Evolutionary conservation across 805 yeast genomes (phyloP), one percentile per base, ranked within the genome.

Genomic region (Kuraishia ogatae): DNA sequence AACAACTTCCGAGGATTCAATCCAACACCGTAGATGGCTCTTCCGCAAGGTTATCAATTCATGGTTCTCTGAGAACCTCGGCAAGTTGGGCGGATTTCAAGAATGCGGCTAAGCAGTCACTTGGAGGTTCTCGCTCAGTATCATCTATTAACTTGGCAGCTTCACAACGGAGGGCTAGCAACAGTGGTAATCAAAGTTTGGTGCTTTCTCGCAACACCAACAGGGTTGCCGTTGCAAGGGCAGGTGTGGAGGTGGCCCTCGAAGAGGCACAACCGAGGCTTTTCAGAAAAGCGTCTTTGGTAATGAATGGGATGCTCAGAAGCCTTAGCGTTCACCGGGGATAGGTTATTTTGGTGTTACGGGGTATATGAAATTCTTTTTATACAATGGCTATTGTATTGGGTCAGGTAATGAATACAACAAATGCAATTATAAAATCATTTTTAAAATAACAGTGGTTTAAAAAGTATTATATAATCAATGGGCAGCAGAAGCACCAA

Each of bases 401-500:
- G 43, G 43, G 43, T 13, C 13, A 35, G n/a, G 15, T 51, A 15
- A 53, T 46, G 29, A 48, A 49, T 11, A 47, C 39, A 39, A 51
- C 28, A 51, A 20, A 52, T 26, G 57, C 19, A 50, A 22, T 20
- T 51, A 26, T 56, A 39, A 35, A 11, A 35, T 35, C 43, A 35
- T 35, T 15, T 35, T 15, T 35, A 15, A 3, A 35, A 35, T 10
- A 17, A 11, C 13, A 53, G 13, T 35, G 17, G 43, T 35, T 3
- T 8, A 35, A 15, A 35, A 39, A 8, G 53, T 20, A 15, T 35
- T 51, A 20, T 22, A 35, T 29, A 48, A 54, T 24, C 56, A 48
- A 23, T 55, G 50, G 53, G 56, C 54, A 43, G 60, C 62, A 50
- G 71, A 65, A 48, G 62, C 65, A 21, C 78, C 78, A 20, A 66